These are phyloP conservation scores for Coemansia sp. DNA, from an alignment of 192 early-diverging fungal genomes.

Conservation along the genomic window DNA sequence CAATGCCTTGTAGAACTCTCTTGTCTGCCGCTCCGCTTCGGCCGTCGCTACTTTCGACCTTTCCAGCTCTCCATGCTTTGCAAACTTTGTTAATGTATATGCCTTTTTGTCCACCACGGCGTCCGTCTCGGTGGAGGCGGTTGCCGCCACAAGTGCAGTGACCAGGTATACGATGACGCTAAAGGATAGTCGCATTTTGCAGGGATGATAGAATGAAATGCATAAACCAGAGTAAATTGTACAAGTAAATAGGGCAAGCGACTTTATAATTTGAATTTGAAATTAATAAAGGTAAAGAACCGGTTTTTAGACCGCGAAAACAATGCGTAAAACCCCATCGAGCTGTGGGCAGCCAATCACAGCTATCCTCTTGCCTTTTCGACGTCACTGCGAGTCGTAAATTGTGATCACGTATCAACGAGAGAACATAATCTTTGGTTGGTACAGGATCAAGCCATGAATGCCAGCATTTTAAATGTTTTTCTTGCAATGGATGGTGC, in stretches of 20 bases:
- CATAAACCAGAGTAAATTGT: neutral
- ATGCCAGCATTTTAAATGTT: no score
- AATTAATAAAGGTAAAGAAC: no score
- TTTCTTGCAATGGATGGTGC: no score
- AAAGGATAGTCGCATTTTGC: neutral
- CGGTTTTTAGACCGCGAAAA: no score
- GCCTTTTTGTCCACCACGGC: neutral
- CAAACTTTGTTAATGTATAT: neutral
- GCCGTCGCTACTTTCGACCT: neutral
- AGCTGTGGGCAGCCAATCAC: neutral
- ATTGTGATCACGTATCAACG: no score
- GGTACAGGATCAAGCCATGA: no score
- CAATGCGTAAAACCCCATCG: no score
- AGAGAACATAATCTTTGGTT: no score
- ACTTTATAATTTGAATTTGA: no score
- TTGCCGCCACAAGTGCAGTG: neutral
- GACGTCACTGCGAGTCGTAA: neutral
- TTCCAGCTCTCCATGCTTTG: neutral
- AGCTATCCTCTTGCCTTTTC: neutral
- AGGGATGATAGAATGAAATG: neutral
- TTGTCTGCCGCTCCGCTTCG: neutral
- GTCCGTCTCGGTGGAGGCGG: neutral
- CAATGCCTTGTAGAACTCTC: conserved; percentile 11
- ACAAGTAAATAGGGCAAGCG: neutral
- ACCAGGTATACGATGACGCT: neutral